Percentiles rank a stretch among this genome's conserved stretches.
Evolutionary conservation across 208 protist genomes (phyloP).

Genomic region (Trypanosoma congolense): DNA sequence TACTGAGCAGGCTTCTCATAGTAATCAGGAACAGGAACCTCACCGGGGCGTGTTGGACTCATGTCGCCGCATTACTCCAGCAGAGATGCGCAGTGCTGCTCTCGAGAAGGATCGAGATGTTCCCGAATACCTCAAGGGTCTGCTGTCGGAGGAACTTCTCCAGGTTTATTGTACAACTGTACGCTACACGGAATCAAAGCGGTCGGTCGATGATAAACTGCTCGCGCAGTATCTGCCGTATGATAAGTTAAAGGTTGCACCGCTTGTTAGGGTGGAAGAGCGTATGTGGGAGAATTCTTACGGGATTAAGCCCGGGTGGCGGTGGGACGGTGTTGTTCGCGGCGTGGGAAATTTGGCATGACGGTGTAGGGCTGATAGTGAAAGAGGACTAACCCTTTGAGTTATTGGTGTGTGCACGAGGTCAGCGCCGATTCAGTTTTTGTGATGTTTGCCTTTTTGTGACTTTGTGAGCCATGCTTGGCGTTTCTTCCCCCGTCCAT

Average conservation of each 20-base stretch:
- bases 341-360: slow-evolving; percentile 27
- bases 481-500: too few species aligned
- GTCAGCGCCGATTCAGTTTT: too few species aligned
- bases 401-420: too few species aligned
- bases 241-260: slow-evolving; percentile 2
- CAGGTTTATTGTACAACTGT: slow-evolving; percentile 45
- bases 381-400: too few species aligned
- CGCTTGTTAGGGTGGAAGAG: slow-evolving; percentile 2
- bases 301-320: slow-evolving; percentile 56
- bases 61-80: not conserved
- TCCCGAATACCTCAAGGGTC: slow-evolving; percentile 43
- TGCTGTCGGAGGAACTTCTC: slow-evolving; percentile 57
- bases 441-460: too few species aligned
- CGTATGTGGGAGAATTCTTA: slow-evolving; percentile 24
- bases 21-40: not conserved
- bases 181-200: slow-evolving; percentile 25
- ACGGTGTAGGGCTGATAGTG: slow-evolving; percentile 18
- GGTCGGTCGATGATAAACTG: slow-evolving; percentile 46
- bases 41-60: not conserved
- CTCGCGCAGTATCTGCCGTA: slow-evolving; percentile 70
- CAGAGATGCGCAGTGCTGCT: not conserved
- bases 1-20: too few species aligned
- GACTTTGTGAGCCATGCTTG: too few species aligned
- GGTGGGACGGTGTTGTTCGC: slow-evolving; percentile 85
- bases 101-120: slow-evolving; percentile 34